Evolutionary conservation across 1,284 basidiomycete genomes (phyloP), one percentile per base, ranked within the genome.

Genomic region (Trametes hirsuta): DNA sequence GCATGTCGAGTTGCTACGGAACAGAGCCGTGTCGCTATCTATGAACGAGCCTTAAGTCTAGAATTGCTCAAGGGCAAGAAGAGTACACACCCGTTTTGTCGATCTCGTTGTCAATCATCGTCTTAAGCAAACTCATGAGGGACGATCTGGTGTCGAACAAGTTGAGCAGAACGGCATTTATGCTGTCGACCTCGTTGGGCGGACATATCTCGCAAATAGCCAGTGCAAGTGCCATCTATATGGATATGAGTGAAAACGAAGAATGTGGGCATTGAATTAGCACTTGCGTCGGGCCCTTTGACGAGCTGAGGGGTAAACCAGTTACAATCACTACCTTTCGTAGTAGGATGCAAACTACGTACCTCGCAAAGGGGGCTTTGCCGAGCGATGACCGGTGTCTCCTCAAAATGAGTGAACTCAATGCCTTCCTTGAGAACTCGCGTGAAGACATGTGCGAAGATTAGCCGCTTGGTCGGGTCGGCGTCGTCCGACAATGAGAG

Each of bases 371-470:
- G 75, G 42, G 84, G 81, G 64, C 81, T 82, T 62, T 86, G 83
- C 45, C 82, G 81, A 54, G 78, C 77, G 53, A 79, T 76, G n/a
- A 77, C 72, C 22, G 81, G 76, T 6, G 83, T 78, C 56, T 81
- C 81, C 42, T 86, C 84, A 62, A 83, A 81, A 1, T 82, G 77
- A 59, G 86, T 84, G 58, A 93, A 88, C 61, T 85, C 86, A 18
- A 91, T 87, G 18, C 93, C 93, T 68, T 92, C 88, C 14, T 88
- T 84, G 52, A 97, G 82, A 4, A 95, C 93, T 49, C 91, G 85
- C 48, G 92, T 87, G 74, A 96, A 93, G n/a, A 95, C 88, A 70
- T 91, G 88, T 54, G 94, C 88, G 70, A 96, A 97, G 24, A 95
- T 93, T 3, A 86, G 82, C 39, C 94, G 86, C 69, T 91, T 89